phyloP scores from a whole-genome alignment of 2,329 filamentous ascomycete species.

The Colletotrichum liriopes region DNA sequence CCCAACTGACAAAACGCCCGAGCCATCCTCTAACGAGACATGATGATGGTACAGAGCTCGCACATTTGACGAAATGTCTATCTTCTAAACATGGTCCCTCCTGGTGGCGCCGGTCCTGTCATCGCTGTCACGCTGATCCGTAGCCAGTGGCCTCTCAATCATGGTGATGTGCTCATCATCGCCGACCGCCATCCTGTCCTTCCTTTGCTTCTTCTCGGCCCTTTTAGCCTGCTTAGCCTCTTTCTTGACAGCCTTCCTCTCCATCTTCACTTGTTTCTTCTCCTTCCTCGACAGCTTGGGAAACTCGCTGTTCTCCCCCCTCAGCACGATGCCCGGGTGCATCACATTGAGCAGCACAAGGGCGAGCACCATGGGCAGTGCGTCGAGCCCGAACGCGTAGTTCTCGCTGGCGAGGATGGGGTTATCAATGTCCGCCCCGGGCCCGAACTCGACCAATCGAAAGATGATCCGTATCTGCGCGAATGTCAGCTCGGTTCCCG shows the following conservation, averaged over 20 bases:
- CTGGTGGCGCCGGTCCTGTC: slow-evolving; percentile 10
- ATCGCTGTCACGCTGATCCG: slow-evolving; percentile 16
- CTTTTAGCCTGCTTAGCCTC: not conserved
- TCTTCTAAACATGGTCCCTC: slow-evolving; percentile 4
- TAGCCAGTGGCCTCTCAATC: slow-evolving; percentile 9
- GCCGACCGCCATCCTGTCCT: slow-evolving; percentile 3
- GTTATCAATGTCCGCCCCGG: slow-evolving; percentile 60
- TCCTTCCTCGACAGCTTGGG: slow-evolving; percentile 58
- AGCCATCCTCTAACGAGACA: slow-evolving; percentile 15
- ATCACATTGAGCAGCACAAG: slow-evolving; percentile 59
- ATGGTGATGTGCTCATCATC: not conserved
- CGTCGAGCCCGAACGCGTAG: slow-evolving; percentile 68
- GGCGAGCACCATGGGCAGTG: slow-evolving; percentile 69
- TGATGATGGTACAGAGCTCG: not conserved
- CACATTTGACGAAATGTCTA: not conserved
- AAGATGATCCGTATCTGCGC: slow-evolving; percentile 71
- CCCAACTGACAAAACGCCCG: slow-evolving; percentile 16
- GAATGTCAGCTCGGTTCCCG: slow-evolving; percentile 36
- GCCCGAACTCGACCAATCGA: slow-evolving; percentile 70
- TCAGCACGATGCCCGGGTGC: slow-evolving; percentile 65
- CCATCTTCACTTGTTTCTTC: slow-evolving; percentile 59
- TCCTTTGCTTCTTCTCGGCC: slow-evolving; percentile 15
- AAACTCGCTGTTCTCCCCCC: slow-evolving; percentile 63
- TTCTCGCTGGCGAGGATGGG: slow-evolving; percentile 64
- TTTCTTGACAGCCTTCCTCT: slow-evolving; percentile 49